These are phyloP conservation scores for Volvox carteri DNA, from an alignment of 163 green algal species.

Conservation along the genomic window DNA sequence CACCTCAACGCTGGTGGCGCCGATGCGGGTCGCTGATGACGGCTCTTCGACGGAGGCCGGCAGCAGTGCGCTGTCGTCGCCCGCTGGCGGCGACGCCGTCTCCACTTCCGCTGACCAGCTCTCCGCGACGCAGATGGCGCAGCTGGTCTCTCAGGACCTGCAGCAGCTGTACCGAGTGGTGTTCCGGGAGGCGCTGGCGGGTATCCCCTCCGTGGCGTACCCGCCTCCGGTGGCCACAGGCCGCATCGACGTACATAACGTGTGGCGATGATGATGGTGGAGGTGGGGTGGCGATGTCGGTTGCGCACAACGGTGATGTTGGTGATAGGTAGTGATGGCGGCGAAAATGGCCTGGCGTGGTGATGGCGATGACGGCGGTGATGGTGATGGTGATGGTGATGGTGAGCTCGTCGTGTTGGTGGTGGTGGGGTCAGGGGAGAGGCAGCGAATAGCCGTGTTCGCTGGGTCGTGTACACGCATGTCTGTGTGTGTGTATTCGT, in stretches of 20 bases:
- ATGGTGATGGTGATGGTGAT: too few species aligned
- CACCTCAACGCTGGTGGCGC: neutral
- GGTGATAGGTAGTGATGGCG: too few species aligned
- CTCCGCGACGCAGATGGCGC: slow-evolving; percentile 28
- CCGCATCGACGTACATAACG: slow-evolving; percentile 41
- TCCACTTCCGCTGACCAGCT: neutral
- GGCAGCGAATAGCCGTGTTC: too few species aligned
- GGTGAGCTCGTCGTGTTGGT: too few species aligned
- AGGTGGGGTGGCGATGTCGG: neutral
- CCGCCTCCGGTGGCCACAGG: slow-evolving; percentile 30
- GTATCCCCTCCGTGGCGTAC: slow-evolving; percentile 40
- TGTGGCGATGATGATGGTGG: slow-evolving; percentile 36
- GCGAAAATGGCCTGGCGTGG: too few species aligned
- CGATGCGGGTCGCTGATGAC: neutral
- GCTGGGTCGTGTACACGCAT: too few species aligned
- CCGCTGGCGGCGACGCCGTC: neutral
- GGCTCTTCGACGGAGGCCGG: neutral
- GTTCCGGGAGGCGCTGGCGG: slow-evolving; percentile 46
- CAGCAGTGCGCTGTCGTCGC: neutral
- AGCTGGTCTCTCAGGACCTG: slow-evolving; percentile 50
- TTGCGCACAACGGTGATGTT: neutral
- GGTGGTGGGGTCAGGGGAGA: too few species aligned
- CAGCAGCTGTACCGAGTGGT: slow-evolving; percentile 37
- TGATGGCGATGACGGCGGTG: too few species aligned
- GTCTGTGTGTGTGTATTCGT: too few species aligned